Conservation (phyloP, 176 grass and related monocot genomes). For the Canna indica region DNA sequence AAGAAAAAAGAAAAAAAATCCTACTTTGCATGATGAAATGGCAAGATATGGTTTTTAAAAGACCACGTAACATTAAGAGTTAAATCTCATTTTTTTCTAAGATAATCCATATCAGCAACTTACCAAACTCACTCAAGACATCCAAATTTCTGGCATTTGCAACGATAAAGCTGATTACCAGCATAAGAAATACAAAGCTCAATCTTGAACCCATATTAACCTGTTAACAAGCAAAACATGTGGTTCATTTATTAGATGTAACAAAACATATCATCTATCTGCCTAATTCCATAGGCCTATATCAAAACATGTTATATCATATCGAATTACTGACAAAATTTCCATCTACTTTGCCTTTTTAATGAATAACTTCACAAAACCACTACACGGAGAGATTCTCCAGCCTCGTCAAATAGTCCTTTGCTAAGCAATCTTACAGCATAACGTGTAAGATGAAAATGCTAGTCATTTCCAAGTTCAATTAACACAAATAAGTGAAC, state of each 20-base stretch:
- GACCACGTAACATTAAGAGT: neutral
- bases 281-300: neutral
- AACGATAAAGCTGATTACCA: neutral
- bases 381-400: neutral
- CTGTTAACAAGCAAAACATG: conserved; percentile 14
- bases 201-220: neutral
- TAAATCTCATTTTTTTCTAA: neutral
- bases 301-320: neutral
- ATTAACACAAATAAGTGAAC: neutral
- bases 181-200: neutral
- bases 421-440: neutral
- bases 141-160: conserved; percentile 4
- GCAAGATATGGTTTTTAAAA: neutral
- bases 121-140: neutral
- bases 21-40: neutral
- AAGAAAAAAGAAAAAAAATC: neutral
- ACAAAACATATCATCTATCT: neutral
- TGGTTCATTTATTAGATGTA: neutral
- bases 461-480: neutral
- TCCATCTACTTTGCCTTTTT: neutral
- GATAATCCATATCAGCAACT: neutral
- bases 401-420: neutral
- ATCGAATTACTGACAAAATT: neutral
- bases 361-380: neutral
- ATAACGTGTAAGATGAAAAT: too few species aligned